These are phyloP conservation scores for Solanum infundibuliforme DNA, from an alignment of 257 asterid genomes.

Conservation along the genomic window DNA sequence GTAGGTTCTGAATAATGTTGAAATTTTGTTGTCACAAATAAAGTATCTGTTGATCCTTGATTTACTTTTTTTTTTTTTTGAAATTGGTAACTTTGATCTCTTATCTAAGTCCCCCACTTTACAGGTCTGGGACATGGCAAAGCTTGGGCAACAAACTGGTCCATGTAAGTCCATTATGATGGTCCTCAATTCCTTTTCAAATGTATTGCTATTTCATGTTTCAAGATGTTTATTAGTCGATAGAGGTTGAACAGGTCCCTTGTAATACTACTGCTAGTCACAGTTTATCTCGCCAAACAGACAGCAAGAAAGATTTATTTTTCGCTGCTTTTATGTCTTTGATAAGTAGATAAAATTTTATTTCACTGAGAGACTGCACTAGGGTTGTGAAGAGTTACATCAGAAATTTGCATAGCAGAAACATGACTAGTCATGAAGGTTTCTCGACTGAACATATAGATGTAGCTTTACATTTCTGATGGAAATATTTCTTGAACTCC, in stretches of 20 bases:
- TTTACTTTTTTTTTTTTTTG: background rate
- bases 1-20: slow-evolving; percentile 5
- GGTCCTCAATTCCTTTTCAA: background rate
- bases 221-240: background rate
- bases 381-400: background rate
- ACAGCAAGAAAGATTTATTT: background rate
- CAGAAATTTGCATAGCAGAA: background rate
- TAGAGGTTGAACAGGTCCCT: background rate
- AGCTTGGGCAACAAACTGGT: slow-evolving; percentile 76
- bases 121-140: slow-evolving; percentile 99
- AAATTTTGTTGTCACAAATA: background rate
- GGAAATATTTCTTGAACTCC: background rate
- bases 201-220: background rate
- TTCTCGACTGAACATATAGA: background rate
- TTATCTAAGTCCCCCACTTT: slow-evolving; percentile 13
- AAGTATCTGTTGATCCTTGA: background rate
- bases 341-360: background rate
- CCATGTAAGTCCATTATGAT: slow-evolving; percentile 34
- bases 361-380: background rate
- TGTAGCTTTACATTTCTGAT: background rate
- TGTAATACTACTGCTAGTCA: background rate
- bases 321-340: background rate
- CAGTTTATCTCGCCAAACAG: background rate
- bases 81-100: background rate
- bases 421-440: background rate